Evolutionary conservation across 306 rosid species (phyloP).

Genomic region (Prunus persica): DNA sequence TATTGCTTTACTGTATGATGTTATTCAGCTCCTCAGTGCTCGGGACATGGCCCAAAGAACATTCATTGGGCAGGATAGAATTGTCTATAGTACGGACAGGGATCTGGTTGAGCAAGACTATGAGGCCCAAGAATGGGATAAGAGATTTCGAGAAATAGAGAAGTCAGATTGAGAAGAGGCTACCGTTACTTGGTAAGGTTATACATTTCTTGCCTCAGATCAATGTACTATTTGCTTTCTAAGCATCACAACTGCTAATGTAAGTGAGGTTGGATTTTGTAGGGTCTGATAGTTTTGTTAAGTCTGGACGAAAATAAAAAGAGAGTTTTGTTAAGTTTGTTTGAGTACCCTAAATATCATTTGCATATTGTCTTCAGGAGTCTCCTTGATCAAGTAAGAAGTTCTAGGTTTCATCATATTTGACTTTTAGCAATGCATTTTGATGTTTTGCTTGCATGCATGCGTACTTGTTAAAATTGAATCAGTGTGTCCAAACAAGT

Average conservation of each 20-base stretch:
- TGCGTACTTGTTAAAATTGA: background rate
- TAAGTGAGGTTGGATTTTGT: background rate
- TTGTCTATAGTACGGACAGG: conserved; percentile 87
- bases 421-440: background rate
- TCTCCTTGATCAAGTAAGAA: background rate
- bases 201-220: background rate
- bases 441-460: background rate
- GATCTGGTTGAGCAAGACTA: conserved; percentile 88
- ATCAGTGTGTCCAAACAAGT: background rate
- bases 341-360: background rate
- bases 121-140: conserved; percentile 83
- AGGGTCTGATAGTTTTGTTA: too few relatives aligned
- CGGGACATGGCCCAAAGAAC: conserved; percentile 90
- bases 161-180: conserved; percentile 54
- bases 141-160: conserved; percentile 74
- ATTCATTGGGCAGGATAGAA: conserved; percentile 82
- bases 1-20: conserved; percentile 6
- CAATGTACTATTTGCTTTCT: background rate
- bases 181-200: background rate
- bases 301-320: too few relatives aligned
- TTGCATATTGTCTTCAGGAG: background rate
- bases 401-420: background rate
- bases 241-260: background rate
- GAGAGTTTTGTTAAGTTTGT: too few relatives aligned
- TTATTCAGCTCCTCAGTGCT: conserved; percentile 77